phyloP scores from a whole-genome alignment of 2,329 filamentous ascomycete species.

The Coniella vitis region DNA sequence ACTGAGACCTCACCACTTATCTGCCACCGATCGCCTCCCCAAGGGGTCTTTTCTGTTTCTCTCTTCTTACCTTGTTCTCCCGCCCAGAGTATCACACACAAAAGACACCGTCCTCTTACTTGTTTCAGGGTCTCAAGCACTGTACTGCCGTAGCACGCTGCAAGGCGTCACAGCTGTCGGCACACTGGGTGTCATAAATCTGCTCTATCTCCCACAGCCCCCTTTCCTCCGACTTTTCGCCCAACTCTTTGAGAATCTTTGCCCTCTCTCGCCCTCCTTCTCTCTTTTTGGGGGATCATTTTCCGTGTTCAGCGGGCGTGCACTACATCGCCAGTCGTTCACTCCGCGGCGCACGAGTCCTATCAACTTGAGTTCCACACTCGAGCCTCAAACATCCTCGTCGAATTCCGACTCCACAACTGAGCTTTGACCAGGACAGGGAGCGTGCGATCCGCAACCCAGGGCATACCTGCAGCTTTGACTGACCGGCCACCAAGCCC shows the following conservation, averaged over 20 bases:
- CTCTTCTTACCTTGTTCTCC: background rate
- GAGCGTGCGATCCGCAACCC: constrained; percentile 6
- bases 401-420: constrained; percentile 7
- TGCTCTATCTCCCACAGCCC: constrained; percentile 11
- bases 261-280: background rate
- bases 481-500: constrained; percentile 10
- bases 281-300: background rate
- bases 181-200: constrained; percentile 15
- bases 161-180: constrained; percentile 11
- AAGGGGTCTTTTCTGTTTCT: background rate
- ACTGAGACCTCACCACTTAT: constrained; percentile 15
- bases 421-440: constrained; percentile 6
- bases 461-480: constrained; percentile 9
- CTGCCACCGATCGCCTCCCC: constrained; percentile 9
- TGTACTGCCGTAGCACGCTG: constrained; percentile 8
- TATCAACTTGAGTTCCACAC: constrained; percentile 8
- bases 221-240: background rate
- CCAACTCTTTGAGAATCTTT: background rate
- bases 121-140: background rate
- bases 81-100: too few species aligned
- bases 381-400: constrained; percentile 9
- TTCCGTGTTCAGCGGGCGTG: background rate
- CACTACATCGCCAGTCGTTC: background rate
- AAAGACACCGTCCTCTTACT: too few species aligned
- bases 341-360: background rate